These are phyloP conservation scores for Lentinula detonsa DNA, from an alignment of 768 basidiomycete genomes.

Conservation along the genomic window DNA sequence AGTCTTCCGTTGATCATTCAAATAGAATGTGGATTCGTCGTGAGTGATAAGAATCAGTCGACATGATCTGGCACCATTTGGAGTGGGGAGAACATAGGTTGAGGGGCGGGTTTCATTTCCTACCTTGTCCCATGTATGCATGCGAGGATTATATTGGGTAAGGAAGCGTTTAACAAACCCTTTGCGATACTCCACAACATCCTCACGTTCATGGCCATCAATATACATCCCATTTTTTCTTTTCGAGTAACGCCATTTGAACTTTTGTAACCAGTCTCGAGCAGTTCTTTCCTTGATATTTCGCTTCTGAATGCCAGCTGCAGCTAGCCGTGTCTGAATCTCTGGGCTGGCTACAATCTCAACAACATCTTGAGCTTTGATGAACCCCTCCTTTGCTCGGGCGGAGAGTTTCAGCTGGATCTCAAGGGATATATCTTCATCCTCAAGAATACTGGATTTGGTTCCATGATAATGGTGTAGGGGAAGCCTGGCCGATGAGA, in stretches of 20 bases:
- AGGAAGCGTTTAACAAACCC: slow-evolving; percentile 17
- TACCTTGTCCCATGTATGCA: slow-evolving; percentile 20
- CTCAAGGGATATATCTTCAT: slow-evolving; percentile 13
- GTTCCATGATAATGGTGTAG: slow-evolving; percentile 11
- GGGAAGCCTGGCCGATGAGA: slow-evolving; percentile 19
- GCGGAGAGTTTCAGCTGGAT: too few relatives aligned
- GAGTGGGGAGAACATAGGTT: slow-evolving; percentile 10
- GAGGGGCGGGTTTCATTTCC: slow-evolving; percentile 11
- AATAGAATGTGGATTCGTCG: slow-evolving; percentile 24
- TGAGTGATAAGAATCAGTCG: slow-evolving; percentile 14
- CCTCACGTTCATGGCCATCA: slow-evolving; percentile 30
- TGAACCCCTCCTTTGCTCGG: too few relatives aligned
- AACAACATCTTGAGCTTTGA: too few relatives aligned
- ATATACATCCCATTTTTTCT: slow-evolving; percentile 28
- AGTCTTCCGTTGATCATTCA: slow-evolving; percentile 17
- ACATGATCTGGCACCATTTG: slow-evolving; percentile 8
- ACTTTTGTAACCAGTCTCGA: slow-evolving; percentile 23
- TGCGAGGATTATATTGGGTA: slow-evolving; percentile 17
- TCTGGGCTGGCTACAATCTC: too few relatives aligned
- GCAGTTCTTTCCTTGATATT: slow-evolving; percentile 23
- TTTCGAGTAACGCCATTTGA: slow-evolving; percentile 22
- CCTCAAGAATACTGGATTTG: slow-evolving; percentile 19
- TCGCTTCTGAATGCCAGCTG: slow-evolving; percentile 17
- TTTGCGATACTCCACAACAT: slow-evolving; percentile 28
- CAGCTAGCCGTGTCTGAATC: slow-evolving; percentile 14